Evolutionary conservation across 495 filamentous ascomycete species (phyloP), one percentile per base, ranked within the genome.

Genomic region (Lasiosphaeria hispida): DNA sequence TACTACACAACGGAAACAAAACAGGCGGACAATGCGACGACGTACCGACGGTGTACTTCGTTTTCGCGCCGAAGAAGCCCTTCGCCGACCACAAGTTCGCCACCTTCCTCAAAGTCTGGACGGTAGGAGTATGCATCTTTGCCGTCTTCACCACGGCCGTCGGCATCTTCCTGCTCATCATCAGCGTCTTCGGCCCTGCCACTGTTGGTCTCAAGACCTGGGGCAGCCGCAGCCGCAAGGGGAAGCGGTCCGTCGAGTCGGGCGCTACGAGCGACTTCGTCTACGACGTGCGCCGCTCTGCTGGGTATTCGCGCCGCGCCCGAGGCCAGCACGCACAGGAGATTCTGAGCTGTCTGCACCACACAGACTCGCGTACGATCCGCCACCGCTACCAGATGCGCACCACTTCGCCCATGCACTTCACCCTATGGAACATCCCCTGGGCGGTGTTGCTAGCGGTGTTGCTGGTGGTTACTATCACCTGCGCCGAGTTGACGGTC

Each of bases 31-130:
- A 15, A 8, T 69, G 67, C 58, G 58, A 67, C 58, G 43, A 65
- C 39, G 60, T 65, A 2, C 62, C 63, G n/a, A 69, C 64, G n/a
- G 64, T 69, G 8, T 67, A 65, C 42, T 69, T 69, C 8, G 64
- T 69, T 13, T 41, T 69, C 4, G 64, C 64, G 3, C 62, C 64
- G 19, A 67, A 69, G 51, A 69, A 67, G 44, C 67, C 64, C 1
- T 69, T 67, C 17, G 47, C 38, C 45, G 64, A 67, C 30, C 3
- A 34, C 1, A 57, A 64, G 0, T 69, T 69, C 43, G 54, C 37
- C 11, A 57, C 50, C 7, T 69, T 69, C 39, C 51, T 69, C 23
- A 39, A 59, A 6, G 45, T 69, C 10, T 69, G 66, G 66, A 69
- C 66, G 6, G 64, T 69, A 2, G 64, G 63, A n/a, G 64, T 69